Evolutionary conservation across 2,329 filamentous ascomycete genomes (phyloP).

Genomic region (Botrytis aclada): DNA sequence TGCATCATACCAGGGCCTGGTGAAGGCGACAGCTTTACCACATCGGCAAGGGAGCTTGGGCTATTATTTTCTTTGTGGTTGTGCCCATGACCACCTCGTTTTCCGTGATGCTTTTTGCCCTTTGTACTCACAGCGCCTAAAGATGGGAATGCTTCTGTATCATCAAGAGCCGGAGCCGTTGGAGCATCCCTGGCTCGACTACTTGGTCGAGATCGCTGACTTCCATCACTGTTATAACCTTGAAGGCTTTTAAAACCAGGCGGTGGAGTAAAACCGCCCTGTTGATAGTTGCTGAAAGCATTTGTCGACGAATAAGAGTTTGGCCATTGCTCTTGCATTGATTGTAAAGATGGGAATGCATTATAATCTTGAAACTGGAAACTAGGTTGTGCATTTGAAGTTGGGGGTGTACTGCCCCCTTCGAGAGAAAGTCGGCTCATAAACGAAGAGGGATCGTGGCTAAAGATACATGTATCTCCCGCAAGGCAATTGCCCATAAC

Average conservation of each 20-base stretch:
- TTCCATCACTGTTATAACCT: slow-evolving; percentile 54
- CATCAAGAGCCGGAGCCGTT: slow-evolving; percentile 76
- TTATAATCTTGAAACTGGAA: slow-evolving; percentile 82
- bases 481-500: slow-evolving; percentile 93
- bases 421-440: slow-evolving; percentile 78
- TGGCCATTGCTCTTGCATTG: slow-evolving; percentile 57
- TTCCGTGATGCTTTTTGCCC: slow-evolving; percentile 90
- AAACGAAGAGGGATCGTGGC: slow-evolving; percentile 85
- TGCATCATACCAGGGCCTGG: slow-evolving; percentile 63
- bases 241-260: slow-evolving; percentile 67
- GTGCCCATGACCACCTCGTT: slow-evolving; percentile 78
- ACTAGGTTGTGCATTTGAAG: slow-evolving; percentile 58
- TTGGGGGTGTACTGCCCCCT: slow-evolving; percentile 62
- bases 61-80: slow-evolving; percentile 61
- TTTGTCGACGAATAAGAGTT: slow-evolving; percentile 43
- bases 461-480: slow-evolving; percentile 92
- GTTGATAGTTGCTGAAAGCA: slow-evolving; percentile 51
- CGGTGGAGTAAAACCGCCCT: slow-evolving; percentile 57
- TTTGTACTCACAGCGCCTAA: slow-evolving; percentile 74
- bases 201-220: slow-evolving; percentile 75
- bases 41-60: slow-evolving; percentile 82
- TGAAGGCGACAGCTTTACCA: slow-evolving; percentile 92
- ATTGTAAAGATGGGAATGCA: slow-evolving; percentile 75
- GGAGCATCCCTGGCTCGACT: slow-evolving; percentile 68
- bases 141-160: slow-evolving; percentile 92